These are phyloP conservation scores for Solanum peruvianum DNA, from an alignment of 257 asterid species.

Conservation along the genomic window DNA sequence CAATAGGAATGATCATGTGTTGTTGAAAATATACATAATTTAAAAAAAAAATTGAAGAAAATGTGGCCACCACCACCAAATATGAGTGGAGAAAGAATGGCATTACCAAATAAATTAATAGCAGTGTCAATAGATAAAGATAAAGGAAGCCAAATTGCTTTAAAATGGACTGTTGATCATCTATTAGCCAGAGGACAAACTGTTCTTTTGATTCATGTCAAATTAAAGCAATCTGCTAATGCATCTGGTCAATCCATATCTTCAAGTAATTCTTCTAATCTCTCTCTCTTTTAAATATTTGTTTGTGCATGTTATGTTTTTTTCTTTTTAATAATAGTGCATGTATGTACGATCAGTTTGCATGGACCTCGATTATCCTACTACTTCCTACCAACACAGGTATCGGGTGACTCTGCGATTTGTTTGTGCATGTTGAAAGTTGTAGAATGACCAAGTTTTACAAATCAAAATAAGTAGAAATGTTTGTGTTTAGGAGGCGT, in stretches of 20 bases:
- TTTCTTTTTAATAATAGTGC: background rate
- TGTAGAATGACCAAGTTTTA: background rate
- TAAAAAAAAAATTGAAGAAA: background rate
- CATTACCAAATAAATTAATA: background rate
- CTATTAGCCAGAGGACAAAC: conserved; percentile 61
- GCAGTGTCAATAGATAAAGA: conserved; percentile 16
- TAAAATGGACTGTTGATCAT: conserved; percentile 64
- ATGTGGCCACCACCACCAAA: background rate
- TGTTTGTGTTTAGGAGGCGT: background rate
- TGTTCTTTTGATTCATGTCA: conserved; percentile 63
- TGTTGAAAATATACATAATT: background rate
- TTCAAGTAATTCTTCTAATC: conserved; percentile 29
- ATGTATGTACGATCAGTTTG: background rate
- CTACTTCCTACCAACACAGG: background rate
- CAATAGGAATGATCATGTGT: no score
- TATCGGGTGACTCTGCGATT: background rate
- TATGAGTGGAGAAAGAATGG: background rate
- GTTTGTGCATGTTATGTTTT: background rate
- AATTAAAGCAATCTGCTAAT: conserved; percentile 19
- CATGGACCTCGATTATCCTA: background rate
- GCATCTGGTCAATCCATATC: conserved; percentile 22
- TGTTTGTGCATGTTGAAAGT: background rate
- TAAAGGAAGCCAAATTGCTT: conserved; percentile 13
- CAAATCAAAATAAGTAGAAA: background rate
- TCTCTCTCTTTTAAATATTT: background rate